Evolutionary conservation across 805 yeast genomes (phyloP).

Genomic region (Cyberlindnera euphorbiae): DNA sequence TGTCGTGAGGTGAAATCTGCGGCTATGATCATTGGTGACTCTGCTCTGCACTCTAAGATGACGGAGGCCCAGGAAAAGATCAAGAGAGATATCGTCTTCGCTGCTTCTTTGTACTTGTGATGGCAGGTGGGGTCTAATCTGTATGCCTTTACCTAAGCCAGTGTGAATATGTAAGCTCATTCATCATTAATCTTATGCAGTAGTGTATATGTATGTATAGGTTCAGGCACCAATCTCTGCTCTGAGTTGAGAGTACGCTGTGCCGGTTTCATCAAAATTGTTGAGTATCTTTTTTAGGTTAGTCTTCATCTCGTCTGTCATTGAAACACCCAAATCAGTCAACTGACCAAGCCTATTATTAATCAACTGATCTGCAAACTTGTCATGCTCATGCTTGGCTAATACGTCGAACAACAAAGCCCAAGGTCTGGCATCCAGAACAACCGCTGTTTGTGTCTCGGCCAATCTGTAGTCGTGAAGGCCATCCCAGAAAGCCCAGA

Average conservation of each 20-base stretch:
- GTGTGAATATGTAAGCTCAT: no score
- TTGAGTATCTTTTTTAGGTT: slow-evolving; percentile 6
- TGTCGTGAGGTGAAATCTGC: slow-evolving; percentile 94
- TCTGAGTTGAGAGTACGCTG: slow-evolving; percentile 13
- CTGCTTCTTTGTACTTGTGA: slow-evolving; percentile 85
- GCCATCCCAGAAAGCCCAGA: slow-evolving; percentile 20
- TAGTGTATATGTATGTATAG: background rate
- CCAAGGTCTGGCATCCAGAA: slow-evolving; percentile 24
- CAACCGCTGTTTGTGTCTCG: background rate
- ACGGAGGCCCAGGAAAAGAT: slow-evolving; percentile 88
- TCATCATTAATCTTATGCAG: no score
- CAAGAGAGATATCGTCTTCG: slow-evolving; percentile 94
- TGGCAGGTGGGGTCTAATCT: no score
- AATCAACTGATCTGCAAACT: slow-evolving; percentile 14
- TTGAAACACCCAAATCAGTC: slow-evolving; percentile 4
- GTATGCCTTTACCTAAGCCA: no score
- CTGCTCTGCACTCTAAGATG: slow-evolving; percentile 85
- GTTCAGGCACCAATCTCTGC: background rate
- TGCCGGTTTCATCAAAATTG: slow-evolving; percentile 14
- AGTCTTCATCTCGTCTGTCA: slow-evolving; percentile 5
- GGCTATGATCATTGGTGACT: slow-evolving; percentile 90
- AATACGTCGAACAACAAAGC: slow-evolving; percentile 10
- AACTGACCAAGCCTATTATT: slow-evolving; percentile 10
- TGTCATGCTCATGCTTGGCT: slow-evolving; percentile 13
- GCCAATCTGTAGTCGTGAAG: slow-evolving; percentile 3